Base-by-base conservation (phyloP, 306 rosid species). In the Prunus armeniaca region DNA sequence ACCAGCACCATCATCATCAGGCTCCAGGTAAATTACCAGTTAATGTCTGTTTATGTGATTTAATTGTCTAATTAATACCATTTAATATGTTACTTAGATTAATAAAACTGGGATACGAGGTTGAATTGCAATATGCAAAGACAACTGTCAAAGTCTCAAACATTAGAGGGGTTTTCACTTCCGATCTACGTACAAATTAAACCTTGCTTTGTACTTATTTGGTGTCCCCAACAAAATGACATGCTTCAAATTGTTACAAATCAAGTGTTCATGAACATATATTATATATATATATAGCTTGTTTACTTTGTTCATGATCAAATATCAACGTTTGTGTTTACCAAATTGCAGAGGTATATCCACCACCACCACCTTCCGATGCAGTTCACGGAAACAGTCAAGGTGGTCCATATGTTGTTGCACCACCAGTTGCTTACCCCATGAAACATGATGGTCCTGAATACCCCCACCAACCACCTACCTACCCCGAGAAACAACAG, bases 371-470 rank as follows among this genome's bases (percentile, higher is more conserved):
- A 32, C 38, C 38, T 32, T 32, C 38, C 38, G 8, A 1, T 32
- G 38, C 38, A 32, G 67, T 15, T 58, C 67, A 57, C 20, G 75
- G 22, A 34, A 6, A 71, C 75, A 71, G 0, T n/a, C 76, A 72
- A 45, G 69, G 77, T 27, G 69, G 58, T 46, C 68, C 69, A 2
- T 73, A 73, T 60, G 77, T 73, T 60, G 77, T 73, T 60, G 68
- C 77, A 25, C 77, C 77, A 27, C 77, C 77, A 45, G 77, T 73
- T 43, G 20, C 57, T 24, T 25, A 73, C 58, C 77, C 77, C 51
- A 60, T 60, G 77, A 73, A 60, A 45, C 45, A 7, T 32, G 45
- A 54, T 0, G 75, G 74, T 27, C 74, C 51, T 47, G 77, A 68
- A 25, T 60, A 60, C 28, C 77, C 58, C 77, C 30, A 73, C 60